phyloP scores from a whole-genome alignment of 108 stramenopile species.

The Cyclostephanos invisitatus region DNA sequence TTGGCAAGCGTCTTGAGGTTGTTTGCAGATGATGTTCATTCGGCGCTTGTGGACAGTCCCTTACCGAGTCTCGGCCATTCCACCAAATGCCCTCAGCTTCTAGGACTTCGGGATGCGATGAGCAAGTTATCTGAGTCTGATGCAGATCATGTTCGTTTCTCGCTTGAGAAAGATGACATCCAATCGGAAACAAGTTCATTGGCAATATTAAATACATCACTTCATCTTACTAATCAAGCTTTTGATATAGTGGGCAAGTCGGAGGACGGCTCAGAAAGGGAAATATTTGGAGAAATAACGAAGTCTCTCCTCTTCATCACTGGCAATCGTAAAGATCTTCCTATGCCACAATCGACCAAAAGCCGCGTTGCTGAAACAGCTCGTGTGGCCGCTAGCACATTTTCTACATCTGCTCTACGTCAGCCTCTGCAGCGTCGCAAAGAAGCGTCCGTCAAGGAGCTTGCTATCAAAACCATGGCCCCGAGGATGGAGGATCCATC shows the following conservation, averaged over 20 bases:
- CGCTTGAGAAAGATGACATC: slow-evolving; percentile 62
- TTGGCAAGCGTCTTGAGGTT: slow-evolving; percentile 65
- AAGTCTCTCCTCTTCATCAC: slow-evolving; percentile 55
- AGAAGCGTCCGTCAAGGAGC: slow-evolving; percentile 41
- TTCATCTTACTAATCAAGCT: slow-evolving; percentile 50
- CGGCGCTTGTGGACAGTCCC: slow-evolving; percentile 23
- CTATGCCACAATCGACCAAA: slow-evolving; percentile 49
- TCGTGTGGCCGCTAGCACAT: slow-evolving; percentile 34
- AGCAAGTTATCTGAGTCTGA: slow-evolving; percentile 13
- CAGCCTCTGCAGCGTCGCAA: slow-evolving; percentile 63
- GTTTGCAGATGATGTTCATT: slow-evolving; percentile 61
- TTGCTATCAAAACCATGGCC: slow-evolving; percentile 78
- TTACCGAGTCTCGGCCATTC: slow-evolving; percentile 62
- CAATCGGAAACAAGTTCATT: slow-evolving; percentile 21
- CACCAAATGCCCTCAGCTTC: slow-evolving; percentile 20
- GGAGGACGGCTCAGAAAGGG: slow-evolving; percentile 50
- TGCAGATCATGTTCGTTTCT: slow-evolving; percentile 18
- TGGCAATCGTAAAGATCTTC: slow-evolving; percentile 49
- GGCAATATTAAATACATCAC: slow-evolving; percentile 53
- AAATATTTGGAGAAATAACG: slow-evolving; percentile 61
- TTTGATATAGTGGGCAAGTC: slow-evolving; percentile 43
- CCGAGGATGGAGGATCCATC: slow-evolving; percentile 89
- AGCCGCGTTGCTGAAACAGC: slow-evolving; percentile 51
- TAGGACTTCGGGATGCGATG: slow-evolving; percentile 22
- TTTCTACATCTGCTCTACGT: slow-evolving; percentile 31